Base-by-base conservation (phyloP, 805 yeast genomes). In the Candida arabinofermentans region DNA sequence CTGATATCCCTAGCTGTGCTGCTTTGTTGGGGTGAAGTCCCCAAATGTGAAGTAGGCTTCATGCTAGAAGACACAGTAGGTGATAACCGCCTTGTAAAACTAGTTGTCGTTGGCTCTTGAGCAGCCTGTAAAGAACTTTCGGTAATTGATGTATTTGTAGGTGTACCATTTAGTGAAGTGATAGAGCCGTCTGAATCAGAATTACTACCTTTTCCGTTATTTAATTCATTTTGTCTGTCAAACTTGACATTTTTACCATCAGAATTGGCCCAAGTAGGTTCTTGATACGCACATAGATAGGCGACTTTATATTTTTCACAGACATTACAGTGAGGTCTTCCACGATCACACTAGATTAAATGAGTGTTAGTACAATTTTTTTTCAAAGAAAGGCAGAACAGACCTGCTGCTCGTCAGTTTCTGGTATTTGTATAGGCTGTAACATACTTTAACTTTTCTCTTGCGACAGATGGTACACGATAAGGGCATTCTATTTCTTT, bases 391-490 rank as follows among this genome's bases (percentile, higher is more conserved):
- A 12, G 16, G 14, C 30, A 27, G 19, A 6, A n/a, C 29, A 6
- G 1, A 5, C 6, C n/a, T 8, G 16, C 29, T 6, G n/a, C 7
- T 13, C 29, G 13, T 26, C 29, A 7, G 7, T 26, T 6, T 10
- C 29, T 26, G 29, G 26, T 13, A 26, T 6, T 26, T 26, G 29
- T 24, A 24, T 24, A 31, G 37, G 10, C 65, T 24, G 17, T 16
- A 14, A 55, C 64, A 23, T 51, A 61, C 65, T 44, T 72, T 73
- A 27, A 71, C 71, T 50, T 74, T 74, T 34, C 74, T 59, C 51
- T 61, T 66, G 16, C 75, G 62, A 44, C 79, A 74, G 30, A 67
- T 66, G 21, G 66, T 68, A 48, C 80, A 74, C 0, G 74, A 72
- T 8, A 75, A 48, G 0, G 73, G 65, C 44, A 68, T 61, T 37